Evolutionary conservation across 2,329 filamentous ascomycete species (phyloP), one percentile per base, ranked within the genome.

Genomic region (Scolecobasidium constrictum): DNA sequence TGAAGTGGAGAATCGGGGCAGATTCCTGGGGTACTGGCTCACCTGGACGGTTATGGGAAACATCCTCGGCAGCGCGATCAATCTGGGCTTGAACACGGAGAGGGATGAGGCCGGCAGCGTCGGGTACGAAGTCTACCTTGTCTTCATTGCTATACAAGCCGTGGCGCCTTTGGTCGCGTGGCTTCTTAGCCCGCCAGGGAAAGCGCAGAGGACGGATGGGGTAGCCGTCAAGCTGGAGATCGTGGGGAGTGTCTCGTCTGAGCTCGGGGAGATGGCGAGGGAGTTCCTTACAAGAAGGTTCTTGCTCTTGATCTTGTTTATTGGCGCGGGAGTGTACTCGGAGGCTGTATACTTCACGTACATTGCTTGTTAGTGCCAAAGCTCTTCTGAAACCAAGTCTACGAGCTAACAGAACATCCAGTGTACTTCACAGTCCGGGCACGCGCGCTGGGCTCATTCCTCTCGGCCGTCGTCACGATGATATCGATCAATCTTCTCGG

Each of bases 321-420:
- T 86, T 33, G 77, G 77, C 1, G 78, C 85, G 49, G 77, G 77
- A 0, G 81, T 83, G 0, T 86, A 81, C 53, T 64, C 78, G 0
- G 81, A 86, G 55, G 77, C 82, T 0, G 79, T 86, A 0, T 83
- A 80, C 58, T 84, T 80, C 56, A 85, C 81, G 0, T 86, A 80
- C 45, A 63, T 80, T 5, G 66, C 69, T 7, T 49, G n/a, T n/a
- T n/a, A n/a, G n/a, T n/a, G n/a, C n/a, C n/a, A n/a, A n/a, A n/a
- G n/a, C n/a, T n/a, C n/a, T n/a, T n/a, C n/a, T n/a, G n/a, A n/a
- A n/a, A n/a, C n/a, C n/a, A n/a, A n/a, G n/a, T n/a, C n/a, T n/a
- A n/a, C n/a, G n/a, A n/a, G n/a, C n/a, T n/a, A n/a, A n/a, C n/a
- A n/a, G n/a, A n/a, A n/a, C n/a, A n/a, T n/a, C n/a, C n/a, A n/a